Conservation (phyloP, 257 asterid species). For the Anisodus acutangulus region DNA sequence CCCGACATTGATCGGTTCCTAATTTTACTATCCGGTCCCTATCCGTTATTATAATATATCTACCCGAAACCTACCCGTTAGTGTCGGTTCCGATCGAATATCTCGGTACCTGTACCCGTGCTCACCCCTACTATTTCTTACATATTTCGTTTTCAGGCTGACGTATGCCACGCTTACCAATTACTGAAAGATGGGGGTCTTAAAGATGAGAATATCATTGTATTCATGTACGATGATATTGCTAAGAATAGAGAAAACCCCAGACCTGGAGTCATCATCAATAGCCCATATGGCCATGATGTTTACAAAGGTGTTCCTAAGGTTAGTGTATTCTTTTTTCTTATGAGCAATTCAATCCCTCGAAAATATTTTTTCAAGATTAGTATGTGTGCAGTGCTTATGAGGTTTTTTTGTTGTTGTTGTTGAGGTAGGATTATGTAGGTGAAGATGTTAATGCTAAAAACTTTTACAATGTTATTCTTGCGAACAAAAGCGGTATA, state of each 20-base stretch:
- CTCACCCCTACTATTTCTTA: too few species aligned
- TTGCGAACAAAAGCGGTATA: conserved; percentile 72
- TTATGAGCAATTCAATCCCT: background rate
- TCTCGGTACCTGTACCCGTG: too few species aligned
- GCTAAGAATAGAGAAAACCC: conserved; percentile 79
- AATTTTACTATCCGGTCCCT: too few species aligned
- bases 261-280: conserved; percentile 83
- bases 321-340: conserved; percentile 48
- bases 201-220: too few species aligned
- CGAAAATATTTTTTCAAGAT: conserved; percentile 31
- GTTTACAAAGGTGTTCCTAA: conserved; percentile 93
- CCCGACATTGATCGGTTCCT: too few species aligned
- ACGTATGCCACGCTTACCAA: too few species aligned
- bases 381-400: background rate
- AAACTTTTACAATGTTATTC: conserved; percentile 75
- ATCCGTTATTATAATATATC: too few species aligned
- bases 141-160: too few species aligned
- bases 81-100: too few species aligned
- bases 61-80: too few species aligned
- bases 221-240: conserved; percentile 79
- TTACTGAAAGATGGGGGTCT: too few species aligned
- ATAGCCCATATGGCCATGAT: conserved; percentile 79
- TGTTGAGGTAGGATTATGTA: conserved; percentile 71
- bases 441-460: conserved; percentile 68
- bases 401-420: background rate